Evolutionary conservation across 75 land plant species (phyloP).

Genomic region (Picea glauca): DNA sequence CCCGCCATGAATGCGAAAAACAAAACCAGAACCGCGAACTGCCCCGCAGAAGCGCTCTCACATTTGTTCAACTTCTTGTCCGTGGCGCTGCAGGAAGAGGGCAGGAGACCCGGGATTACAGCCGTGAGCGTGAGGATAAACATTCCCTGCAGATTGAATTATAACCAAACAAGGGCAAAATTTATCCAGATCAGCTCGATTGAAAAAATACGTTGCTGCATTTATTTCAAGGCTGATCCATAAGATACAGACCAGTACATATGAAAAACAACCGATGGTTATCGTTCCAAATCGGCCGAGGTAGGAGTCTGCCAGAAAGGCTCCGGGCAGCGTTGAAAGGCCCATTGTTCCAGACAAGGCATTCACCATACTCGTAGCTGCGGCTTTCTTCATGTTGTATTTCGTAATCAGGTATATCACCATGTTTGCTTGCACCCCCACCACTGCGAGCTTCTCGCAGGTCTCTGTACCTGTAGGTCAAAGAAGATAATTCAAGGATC

Average conservation of each 20-base stretch:
- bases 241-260: constrained; percentile 21
- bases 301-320: constrained; percentile 63
- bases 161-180: neutral
- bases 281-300: constrained; percentile 53
- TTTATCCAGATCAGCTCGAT: too few relatives aligned
- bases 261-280: constrained; percentile 34
- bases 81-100: neutral
- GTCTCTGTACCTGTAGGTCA: too few relatives aligned
- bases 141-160: neutral
- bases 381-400: too few relatives aligned
- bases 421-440: too few relatives aligned
- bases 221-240: neutral
- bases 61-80: neutral
- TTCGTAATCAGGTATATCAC: too few relatives aligned
- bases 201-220: neutral
- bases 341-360: too few relatives aligned
- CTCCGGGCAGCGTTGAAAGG: constrained; percentile 50
- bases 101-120: constrained; percentile 2
- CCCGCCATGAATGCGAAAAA: constrained; percentile 14
- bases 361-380: too few relatives aligned
- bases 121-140: constrained; percentile 24
- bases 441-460: too few relatives aligned
- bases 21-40: constrained; percentile 4
- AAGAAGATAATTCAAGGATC: too few relatives aligned
- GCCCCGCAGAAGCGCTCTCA: neutral